These are phyloP conservation scores for Leonotis leonurus DNA, from an alignment of 257 asterid genomes.

Conservation along the genomic window DNA sequence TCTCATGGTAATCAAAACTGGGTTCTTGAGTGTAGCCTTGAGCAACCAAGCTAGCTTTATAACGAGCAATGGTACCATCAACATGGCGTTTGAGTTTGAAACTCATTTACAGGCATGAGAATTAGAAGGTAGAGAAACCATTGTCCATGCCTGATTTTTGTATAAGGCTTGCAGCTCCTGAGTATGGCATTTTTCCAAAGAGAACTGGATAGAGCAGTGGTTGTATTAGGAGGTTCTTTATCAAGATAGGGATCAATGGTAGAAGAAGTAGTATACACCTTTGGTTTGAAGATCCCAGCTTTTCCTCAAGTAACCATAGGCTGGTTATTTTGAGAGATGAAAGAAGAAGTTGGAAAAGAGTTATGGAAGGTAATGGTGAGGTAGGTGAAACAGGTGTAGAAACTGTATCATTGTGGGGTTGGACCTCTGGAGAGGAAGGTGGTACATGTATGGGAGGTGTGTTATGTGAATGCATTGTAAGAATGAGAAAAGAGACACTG, in stretches of 20 bases:
- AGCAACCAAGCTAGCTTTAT: not conserved
- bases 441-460: too few relatives aligned
- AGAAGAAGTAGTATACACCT: too few relatives aligned
- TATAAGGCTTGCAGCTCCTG: accelerated
- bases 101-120: not conserved
- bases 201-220: too few relatives aligned
- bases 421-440: too few relatives aligned
- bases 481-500: too few relatives aligned
- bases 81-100: not conserved
- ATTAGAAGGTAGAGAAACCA: not conserved
- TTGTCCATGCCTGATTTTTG: not conserved
- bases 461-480: too few relatives aligned
- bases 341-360: too few relatives aligned
- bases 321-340: too few relatives aligned
- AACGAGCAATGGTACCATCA: not conserved
- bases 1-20: not conserved
- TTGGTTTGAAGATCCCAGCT: not conserved
- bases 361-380: too few relatives aligned
- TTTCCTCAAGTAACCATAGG: not conserved
- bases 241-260: not conserved
- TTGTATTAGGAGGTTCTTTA: too few relatives aligned
- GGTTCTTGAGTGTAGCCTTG: not conserved
- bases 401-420: too few relatives aligned
- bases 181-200: not conserved
- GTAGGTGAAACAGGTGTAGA: too few relatives aligned